Evolutionary conservation across 1,284 basidiomycete species (phyloP), one percentile per base, ranked within the genome.

Genomic region (Cutaneotrichosporon curvatum): DNA sequence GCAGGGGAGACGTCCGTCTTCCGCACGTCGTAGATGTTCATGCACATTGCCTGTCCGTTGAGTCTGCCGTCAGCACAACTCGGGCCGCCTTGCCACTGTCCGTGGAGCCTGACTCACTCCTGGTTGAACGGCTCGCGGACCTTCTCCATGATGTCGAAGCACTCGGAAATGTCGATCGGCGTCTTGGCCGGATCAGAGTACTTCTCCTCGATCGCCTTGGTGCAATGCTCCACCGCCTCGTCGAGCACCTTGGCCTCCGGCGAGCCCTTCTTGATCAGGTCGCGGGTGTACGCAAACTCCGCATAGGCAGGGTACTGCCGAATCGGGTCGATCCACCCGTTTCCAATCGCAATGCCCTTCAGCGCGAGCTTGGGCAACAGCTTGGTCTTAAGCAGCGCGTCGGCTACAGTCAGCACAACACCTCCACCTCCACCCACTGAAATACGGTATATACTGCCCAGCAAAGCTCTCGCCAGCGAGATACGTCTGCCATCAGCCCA

Each of bases 401-500:
- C 79, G 58, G 89, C 90, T 90, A 58, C 46, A 60, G 58, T 31
- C 12, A 38, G 21, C 22, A 21, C n/a, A 18, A 12, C 2, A 18
- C 5, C 4, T n/a, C 6, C 3, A 4, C 8, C 14, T 18, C 2
- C 5, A 63, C 76, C 57, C 63, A 83, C 86, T 85, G 58, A 95
- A 90, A 70, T 91, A 94, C 12, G 95, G 94, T 55, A 97, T 92
- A 75, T 88, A 97, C 74, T 96, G 91, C n/a, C 95, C 94, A n/a
- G 91, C 94, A 65, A 84, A 98, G 53, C 85, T 89, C 75, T 96
- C 91, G 44, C 91, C 92, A 0, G 84, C 84, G 9, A 96, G 74
- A 68, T 91, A 95, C 1, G 89, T 92, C 88, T 94, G 10, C 18
- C 18, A 20, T 30, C 15, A 22, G n/a, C 25, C 25, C 25, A 28